Base-by-base conservation (phyloP, 805 yeast species). In the Scheffersomyces ergatensis region DNA sequence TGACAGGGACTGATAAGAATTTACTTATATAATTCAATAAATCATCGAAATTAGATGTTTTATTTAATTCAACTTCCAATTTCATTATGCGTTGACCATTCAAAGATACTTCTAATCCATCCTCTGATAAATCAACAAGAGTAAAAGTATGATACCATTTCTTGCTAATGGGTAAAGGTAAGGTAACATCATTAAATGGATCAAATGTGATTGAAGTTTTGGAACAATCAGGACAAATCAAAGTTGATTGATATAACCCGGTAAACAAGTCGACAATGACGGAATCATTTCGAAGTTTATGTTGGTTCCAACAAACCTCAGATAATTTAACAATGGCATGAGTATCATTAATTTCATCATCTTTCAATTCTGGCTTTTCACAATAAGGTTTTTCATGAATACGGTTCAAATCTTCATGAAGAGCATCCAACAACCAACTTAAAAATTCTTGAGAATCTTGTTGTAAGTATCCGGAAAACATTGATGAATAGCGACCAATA, bases 361-460 rank as follows among this genome's bases (percentile, higher is more conserved):
- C 87, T 11, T 76, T 63, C 17, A 84, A 58, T 54, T 89, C 96
- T 0, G 98, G 97, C 54, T 89, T 89, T 52, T 88, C 96, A 6
- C 88, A 78, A 48, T 83, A 83, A 1, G 98, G 98, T 57, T 93
- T 93, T 27, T 85, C 67, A 7, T 77, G 57, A 21, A 92, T 83
- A 41, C 97, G 72, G 55, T 93, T 93, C 47, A 92, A 70, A 62
- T 92, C 98, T 60, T 92, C 97, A 57, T 92, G 97, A 27, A 92
- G 66, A 2, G 93, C 89, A 62, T 92, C 97, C 20, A 92, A 68
- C 24, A 92, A 61, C 72, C 86, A 92, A 23, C 95, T 90, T 37
- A 89, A 73, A 55, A 92, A 85, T 57, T 92, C 98, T 58, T 90
- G 97, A 1, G 96, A 86, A 57, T 92, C 98, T 55, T 92, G 97